Percentiles rank a stretch among this genome's conserved stretches.
phyloP scores from a whole-genome alignment of 139 green algal species.

The Trebouxia sp. region DNA sequence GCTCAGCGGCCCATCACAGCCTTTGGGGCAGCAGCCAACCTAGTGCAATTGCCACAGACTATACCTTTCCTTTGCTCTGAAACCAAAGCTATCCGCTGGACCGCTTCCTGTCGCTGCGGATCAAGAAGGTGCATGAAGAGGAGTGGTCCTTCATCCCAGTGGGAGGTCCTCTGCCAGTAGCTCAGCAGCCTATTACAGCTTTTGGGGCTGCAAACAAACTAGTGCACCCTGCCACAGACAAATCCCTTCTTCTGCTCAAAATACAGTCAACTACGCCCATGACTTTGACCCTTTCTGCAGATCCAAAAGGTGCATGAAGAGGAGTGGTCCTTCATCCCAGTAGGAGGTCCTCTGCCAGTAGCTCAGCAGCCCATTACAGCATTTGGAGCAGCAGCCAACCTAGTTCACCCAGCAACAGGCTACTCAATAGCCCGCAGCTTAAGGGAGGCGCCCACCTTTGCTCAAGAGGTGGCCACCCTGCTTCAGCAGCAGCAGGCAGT shows the following conservation, averaged over 20 bases:
- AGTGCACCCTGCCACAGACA: too few species aligned
- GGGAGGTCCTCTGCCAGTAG: constrained; percentile 76
- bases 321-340: constrained; percentile 94
- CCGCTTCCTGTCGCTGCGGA: too few species aligned
- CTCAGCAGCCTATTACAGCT: constrained; percentile 61
- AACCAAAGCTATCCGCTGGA: too few species aligned
- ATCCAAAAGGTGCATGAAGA: constrained; percentile 80
- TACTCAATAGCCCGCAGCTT: constrained; percentile 64
- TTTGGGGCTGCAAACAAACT: constrained; percentile 88
- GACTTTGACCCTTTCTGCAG: too few species aligned
- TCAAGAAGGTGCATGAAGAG: constrained; percentile 80
- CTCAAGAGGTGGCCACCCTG: constrained; percentile 42
- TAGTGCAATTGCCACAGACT: too few species aligned
- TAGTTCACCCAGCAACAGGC: constrained; percentile 84
- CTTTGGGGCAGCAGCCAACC: constrained; percentile 87
- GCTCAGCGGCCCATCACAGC: constrained; percentile 61
- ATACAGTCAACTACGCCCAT: too few species aligned
- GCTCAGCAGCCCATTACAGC: constrained; percentile 63
- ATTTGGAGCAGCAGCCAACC: constrained; percentile 88
- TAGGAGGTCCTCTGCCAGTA: constrained; percentile 81
- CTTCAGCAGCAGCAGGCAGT: constrained; percentile 40
- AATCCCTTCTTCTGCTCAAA: too few species aligned
- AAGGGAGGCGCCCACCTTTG: constrained; percentile 62
- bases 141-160: constrained; percentile 94
- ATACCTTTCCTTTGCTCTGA: too few species aligned